Percentiles rank a stretch among this genome's conserved stretches.
These are phyloP conservation scores for Phenoliferia sp. DNA, from an alignment of 1,284 basidiomycete species.

Conservation along the genomic window DNA sequence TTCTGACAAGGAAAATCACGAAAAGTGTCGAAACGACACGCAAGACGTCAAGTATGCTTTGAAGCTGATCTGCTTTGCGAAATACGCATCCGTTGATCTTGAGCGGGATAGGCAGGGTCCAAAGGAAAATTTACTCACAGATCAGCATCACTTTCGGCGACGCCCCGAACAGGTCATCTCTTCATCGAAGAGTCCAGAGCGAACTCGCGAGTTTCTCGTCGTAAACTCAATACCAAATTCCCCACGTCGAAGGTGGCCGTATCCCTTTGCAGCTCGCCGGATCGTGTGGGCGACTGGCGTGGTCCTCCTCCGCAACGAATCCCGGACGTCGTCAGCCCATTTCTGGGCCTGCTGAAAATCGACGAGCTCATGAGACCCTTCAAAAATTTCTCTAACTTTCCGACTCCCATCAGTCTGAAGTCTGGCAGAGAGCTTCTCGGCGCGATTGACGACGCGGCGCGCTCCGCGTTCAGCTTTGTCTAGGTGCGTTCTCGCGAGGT, in stretches of 20 bases:
- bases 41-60: no score
- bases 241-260: neutral
- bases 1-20: no score
- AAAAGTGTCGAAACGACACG: no score
- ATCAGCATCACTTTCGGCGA: no score
- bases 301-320: neutral
- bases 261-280: neutral
- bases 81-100: no score
- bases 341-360: neutral
- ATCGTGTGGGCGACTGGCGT: neutral
- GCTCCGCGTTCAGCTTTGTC: neutral
- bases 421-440: no score
- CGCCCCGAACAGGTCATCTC: no score
- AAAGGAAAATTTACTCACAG: no score
- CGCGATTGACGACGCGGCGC: neutral
- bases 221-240: neutral
- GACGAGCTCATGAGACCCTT: neutral
- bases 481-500: neutral
- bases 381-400: neutral
- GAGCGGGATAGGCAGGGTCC: no score
- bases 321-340: neutral
- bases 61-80: no score
- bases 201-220: neutral
- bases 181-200: no score
- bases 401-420: neutral